Conservation (phyloP, 345 rosid genomes). For the Eucalyptus curtisii region DNA sequence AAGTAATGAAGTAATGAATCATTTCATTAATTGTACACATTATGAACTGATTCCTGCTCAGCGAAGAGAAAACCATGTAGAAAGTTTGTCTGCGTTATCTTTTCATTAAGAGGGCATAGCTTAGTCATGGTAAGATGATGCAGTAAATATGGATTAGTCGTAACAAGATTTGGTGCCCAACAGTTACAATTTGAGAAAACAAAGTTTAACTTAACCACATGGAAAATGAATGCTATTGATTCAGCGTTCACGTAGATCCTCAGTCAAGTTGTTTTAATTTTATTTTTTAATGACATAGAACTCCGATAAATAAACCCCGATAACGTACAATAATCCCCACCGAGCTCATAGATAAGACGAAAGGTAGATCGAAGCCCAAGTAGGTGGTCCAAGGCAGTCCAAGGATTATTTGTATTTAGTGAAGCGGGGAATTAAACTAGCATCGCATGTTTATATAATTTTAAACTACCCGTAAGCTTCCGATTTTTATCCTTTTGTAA, state of each 20-base stretch:
- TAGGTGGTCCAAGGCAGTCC: neutral
- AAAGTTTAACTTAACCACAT: neutral
- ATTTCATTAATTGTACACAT: neutral
- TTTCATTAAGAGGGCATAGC: neutral
- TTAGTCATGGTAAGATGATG: neutral
- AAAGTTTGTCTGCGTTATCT: neutral
- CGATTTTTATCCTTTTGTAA: neutral
- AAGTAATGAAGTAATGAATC: neutral
- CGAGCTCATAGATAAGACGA: neutral
- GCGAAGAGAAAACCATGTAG: neutral
- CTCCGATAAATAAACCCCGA: neutral
- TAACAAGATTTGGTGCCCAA: neutral
- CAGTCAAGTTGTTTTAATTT: neutral
- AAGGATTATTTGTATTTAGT: neutral
- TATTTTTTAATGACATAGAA: neutral
- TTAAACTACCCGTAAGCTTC: neutral
- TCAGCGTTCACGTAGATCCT: neutral
- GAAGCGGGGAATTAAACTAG: neutral
- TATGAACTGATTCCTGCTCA: neutral
- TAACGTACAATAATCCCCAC: neutral
- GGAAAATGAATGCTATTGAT: neutral
- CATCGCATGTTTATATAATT: neutral
- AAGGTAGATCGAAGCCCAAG: neutral
- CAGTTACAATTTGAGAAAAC: neutral
- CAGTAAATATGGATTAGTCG: neutral